Conservation (phyloP, 225 moss, liverwort and hornwort genomes). For the Sphagnum contortum region DNA sequence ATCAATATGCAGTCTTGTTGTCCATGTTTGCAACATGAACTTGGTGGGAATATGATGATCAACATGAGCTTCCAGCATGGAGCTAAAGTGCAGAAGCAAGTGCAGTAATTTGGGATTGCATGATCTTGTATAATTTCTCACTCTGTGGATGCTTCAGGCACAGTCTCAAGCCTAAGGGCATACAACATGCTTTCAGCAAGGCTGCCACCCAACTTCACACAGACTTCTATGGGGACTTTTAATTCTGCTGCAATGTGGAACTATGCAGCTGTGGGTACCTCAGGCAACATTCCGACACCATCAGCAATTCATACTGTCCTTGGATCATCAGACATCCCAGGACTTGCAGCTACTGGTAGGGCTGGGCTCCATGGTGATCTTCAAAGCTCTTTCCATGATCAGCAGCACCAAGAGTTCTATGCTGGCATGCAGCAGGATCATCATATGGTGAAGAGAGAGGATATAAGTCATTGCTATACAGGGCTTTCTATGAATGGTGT, state of each 20-base stretch:
- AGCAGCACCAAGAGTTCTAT: conserved; percentile 51
- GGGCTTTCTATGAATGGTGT: too few species aligned
- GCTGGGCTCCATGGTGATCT: conserved; percentile 54
- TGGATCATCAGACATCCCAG: conserved; percentile 71
- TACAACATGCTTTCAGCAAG: conserved; percentile 88
- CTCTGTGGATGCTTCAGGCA: conserved; percentile 22
- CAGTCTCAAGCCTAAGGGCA: conserved; percentile 77
- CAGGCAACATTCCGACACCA: conserved; percentile 54
- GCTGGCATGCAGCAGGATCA: conserved; percentile 51
- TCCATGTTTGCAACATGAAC: too few species aligned
- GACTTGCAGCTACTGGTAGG: conserved; percentile 86
- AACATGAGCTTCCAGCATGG: too few species aligned
- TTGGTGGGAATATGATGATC: too few species aligned
- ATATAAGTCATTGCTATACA: conserved; percentile 11
- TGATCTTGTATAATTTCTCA: too few species aligned
- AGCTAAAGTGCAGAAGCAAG: too few species aligned
- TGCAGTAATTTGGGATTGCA: too few species aligned
- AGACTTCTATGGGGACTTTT: conserved; percentile 83
- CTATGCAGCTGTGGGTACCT: conserved; percentile 62
- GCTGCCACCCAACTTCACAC: conserved; percentile 92
- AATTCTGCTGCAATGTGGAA: conserved; percentile 82
- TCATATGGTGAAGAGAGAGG: conserved; percentile 39
- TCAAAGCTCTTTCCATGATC: conserved; percentile 35
- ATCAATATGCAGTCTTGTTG: too few species aligned
- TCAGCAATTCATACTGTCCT: conserved; percentile 52